These are phyloP conservation scores for Cenchrus fungigraminus DNA, from an alignment of 176 grass and related monocot species.

Conservation along the genomic window DNA sequence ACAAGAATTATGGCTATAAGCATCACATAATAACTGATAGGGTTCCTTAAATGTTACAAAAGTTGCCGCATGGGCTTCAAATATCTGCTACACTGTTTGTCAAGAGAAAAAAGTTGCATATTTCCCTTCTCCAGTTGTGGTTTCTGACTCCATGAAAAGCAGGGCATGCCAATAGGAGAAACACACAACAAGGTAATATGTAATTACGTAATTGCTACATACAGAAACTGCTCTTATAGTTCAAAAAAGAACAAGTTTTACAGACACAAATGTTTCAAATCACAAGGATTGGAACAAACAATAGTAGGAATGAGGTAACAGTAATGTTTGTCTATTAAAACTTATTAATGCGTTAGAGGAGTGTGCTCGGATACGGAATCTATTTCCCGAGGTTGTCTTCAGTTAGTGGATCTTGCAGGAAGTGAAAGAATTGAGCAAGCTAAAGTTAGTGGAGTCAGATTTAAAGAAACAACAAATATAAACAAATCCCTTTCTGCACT, in stretches of 20 bases:
- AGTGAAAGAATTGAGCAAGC: too few relatives aligned
- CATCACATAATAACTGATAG: conserved; percentile 3
- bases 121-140: conserved; percentile 97
- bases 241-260: conserved; percentile 9
- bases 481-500: too few relatives aligned
- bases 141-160: conserved; percentile 56
- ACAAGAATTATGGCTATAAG: neutral
- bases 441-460: too few relatives aligned
- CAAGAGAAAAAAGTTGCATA: conserved; percentile 98
- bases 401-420: too few relatives aligned
- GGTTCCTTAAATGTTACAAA: conserved; percentile 90
- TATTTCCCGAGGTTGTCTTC: too few relatives aligned
- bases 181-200: neutral
- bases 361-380: too few relatives aligned
- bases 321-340: too few relatives aligned
- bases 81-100: conserved; percentile 96
- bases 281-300: neutral
- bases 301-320: neutral
- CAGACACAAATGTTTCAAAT: neutral
- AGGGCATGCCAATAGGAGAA: conserved; percentile 18
- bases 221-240: neutral
- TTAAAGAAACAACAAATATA: too few relatives aligned
- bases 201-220: neutral
- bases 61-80: conserved; percentile 98
- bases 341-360: neutral